These are phyloP conservation scores for Chlamydomonas sphaeroides DNA, from an alignment of 139 green algal species.

Conservation along the genomic window DNA sequence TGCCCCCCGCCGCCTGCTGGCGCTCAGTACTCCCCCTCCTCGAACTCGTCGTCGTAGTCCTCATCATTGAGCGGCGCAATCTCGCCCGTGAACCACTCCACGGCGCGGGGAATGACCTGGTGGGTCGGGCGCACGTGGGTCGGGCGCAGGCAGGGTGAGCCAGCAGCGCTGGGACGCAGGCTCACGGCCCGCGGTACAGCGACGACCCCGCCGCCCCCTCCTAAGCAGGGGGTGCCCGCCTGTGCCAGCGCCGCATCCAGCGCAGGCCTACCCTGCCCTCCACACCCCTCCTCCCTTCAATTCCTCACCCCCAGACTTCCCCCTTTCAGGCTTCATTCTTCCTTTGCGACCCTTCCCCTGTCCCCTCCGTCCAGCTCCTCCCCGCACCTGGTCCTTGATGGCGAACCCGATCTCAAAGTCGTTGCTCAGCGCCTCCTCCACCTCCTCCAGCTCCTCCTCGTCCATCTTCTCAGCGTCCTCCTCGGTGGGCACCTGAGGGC, in stretches of 20 bases:
- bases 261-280: no score
- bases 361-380: background rate
- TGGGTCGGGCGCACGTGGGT: background rate
- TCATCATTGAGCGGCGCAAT: constrained; percentile 30
- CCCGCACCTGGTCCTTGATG: constrained; percentile 46
- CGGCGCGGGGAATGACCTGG: constrained; percentile 58
- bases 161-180: no score
- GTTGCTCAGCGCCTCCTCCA: constrained; percentile 52
- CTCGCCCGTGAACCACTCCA: constrained; percentile 66
- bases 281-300: no score
- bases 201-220: no score
- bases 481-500: constrained; percentile 47
- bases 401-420: constrained; percentile 61
- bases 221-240: no score
- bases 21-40: constrained; percentile 38
- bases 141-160: no score
- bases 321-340: no score
- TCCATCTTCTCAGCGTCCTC: constrained; percentile 21
- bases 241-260: no score
- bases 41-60: constrained; percentile 49
- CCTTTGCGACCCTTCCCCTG: background rate
- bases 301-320: no score
- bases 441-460: constrained; percentile 50
- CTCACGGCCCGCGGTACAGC: no score
- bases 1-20: no score